Evolutionary conservation across 371 early-diverging fungal species (phyloP), one percentile per base, ranked within the genome.

Genomic region (Mortierella polycephala): DNA sequence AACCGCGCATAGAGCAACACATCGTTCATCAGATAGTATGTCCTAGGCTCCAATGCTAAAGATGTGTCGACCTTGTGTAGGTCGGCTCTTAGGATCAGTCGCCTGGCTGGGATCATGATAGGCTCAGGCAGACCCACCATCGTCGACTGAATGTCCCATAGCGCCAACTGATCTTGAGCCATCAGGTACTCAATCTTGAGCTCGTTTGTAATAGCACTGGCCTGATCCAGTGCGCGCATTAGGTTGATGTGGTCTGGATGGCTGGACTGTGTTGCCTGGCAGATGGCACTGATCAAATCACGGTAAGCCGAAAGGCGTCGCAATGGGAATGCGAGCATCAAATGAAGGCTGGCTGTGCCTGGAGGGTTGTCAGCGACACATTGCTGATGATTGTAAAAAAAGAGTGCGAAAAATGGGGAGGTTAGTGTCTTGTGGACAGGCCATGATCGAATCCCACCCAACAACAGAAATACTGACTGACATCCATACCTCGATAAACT

Each of bases 21-120:
- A 52, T 77, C 77, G 59, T 77, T 77, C 77, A 77, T 71, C 14
- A 77, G 57, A 40, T 61, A 71, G 44, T 77, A 77, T 6, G 72
- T 77, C 40, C 77, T 55, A 13, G 77, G 77, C 59, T 77, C 77
- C n/a, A 77, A 57, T 9, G 64, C 44, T 10, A 77, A 47, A 10
- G 77, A 53, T 13, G 77, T 64, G 61, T 81, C 75, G 44, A 74
- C 71, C 64, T 75, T 81, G 57, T 74, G 75, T 39, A 81, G 37
- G 23, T 81, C 81, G 1, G 75, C 81, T 30, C 71, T 70, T 37
- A 81, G 75, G 30, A 81, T 57, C 47, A 81, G 49, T 7, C 81
- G 70, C 30, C 81, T 44, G 16, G 52, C 40, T 10, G 81, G 75
- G 46, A 74, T 71, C 74, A 81, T 61, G 52, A 81, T 67, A 7